Percentiles rank a stretch among this genome's conserved stretches.
phyloP scores from a whole-genome alignment of 2,329 filamentous ascomycete species.

The Falciphora oryzae region DNA sequence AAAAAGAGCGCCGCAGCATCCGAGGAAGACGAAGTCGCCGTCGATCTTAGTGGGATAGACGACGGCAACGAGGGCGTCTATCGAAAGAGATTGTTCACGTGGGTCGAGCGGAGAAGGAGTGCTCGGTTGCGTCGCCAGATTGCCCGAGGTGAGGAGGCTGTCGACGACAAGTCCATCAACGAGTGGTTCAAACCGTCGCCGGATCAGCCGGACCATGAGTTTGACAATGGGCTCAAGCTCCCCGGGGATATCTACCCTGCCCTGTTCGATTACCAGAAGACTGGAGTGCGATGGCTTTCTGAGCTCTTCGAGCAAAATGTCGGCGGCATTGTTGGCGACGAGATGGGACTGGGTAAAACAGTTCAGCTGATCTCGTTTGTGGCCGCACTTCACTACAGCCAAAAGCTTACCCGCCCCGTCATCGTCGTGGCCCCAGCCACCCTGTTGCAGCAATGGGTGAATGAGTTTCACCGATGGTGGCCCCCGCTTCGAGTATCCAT shows the following conservation, averaged over 20 bases:
- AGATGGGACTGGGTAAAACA: slow-evolving; percentile 99
- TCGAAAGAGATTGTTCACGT: slow-evolving; percentile 66
- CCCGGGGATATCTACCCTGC: slow-evolving; percentile 91
- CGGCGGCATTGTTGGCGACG: slow-evolving; percentile 91
- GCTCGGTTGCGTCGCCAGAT: slow-evolving; percentile 32
- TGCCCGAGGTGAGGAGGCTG: slow-evolving; percentile 27
- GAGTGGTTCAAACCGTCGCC: slow-evolving; percentile 88
- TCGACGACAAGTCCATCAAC: slow-evolving; percentile 38
- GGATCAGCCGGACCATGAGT: slow-evolving; percentile 66
- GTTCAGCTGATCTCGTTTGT: slow-evolving; percentile 69
- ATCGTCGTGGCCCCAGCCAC: slow-evolving; percentile 93
- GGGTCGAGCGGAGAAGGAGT: slow-evolving; percentile 53
- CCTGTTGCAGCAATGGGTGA: slow-evolving; percentile 95
- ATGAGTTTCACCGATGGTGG: slow-evolving; percentile 99
- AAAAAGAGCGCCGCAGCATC: neutral
- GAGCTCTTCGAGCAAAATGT: slow-evolving; percentile 86
- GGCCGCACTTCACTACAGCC: slow-evolving; percentile 87
- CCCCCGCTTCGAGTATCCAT: slow-evolving; percentile 96
- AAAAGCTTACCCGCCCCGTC: slow-evolving; percentile 73
- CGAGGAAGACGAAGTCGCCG: slow-evolving; percentile 28
- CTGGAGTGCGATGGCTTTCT: slow-evolving; percentile 91
- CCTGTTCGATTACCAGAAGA: slow-evolving; percentile 95
- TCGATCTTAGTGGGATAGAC: slow-evolving; percentile 60
- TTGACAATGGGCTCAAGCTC: slow-evolving; percentile 71
- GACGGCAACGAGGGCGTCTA: slow-evolving; percentile 86